A percentile compares a stretch with the other conserved stretches of the same genome.
phyloP scores from a whole-genome alignment of 352 stramenopile species.

The Phytopythium boreale region DNA sequence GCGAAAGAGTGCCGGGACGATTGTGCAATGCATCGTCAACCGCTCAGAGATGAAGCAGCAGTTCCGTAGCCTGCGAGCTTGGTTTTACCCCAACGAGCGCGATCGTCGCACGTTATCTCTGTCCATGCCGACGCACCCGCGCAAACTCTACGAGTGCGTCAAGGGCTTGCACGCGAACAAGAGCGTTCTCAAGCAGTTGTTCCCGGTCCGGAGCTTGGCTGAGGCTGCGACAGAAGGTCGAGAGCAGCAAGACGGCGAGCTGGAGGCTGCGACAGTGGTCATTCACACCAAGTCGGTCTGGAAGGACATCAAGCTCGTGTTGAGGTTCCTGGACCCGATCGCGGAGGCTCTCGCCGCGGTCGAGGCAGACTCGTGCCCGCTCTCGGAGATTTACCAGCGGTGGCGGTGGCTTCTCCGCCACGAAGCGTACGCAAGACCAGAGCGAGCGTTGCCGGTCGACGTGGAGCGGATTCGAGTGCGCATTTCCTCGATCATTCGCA shows the following conservation, averaged over 20 bases:
- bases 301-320: background rate
- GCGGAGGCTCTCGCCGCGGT: background rate
- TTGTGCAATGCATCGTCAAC: background rate
- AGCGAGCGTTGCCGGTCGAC: background rate
- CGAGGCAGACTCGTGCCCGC: background rate
- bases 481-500: background rate
- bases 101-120: background rate
- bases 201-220: background rate
- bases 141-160: background rate
- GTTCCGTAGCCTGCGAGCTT: background rate
- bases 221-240: background rate
- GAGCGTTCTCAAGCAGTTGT: constrained; percentile 4
- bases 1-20: background rate
- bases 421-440: background rate
- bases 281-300: background rate
- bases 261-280: background rate
- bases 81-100: background rate
- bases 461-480: background rate
- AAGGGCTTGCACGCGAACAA: background rate
- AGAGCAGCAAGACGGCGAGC: background rate
- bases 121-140: background rate
- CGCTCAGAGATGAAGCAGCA: background rate
- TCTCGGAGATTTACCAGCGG: background rate
- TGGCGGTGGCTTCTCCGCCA: background rate
- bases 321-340: background rate